Conservation (phyloP, 129 eudicot genomes). For the Smallanthus sonchifolius region DNA sequence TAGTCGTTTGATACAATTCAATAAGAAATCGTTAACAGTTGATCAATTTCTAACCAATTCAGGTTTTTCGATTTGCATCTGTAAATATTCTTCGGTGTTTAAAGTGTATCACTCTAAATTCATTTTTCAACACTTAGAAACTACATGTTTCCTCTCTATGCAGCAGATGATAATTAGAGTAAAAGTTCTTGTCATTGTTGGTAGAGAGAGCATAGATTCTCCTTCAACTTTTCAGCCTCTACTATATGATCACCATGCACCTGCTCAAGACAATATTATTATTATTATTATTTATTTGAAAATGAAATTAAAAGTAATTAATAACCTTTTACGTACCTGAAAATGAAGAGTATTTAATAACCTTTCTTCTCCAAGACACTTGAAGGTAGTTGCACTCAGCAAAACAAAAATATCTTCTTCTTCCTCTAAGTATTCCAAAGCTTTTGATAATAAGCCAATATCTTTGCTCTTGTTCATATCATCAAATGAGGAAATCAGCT, state of each 20-base stretch:
- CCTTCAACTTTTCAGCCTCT: conserved; percentile 33
- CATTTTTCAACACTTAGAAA: too few species aligned
- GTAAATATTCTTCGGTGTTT: too few species aligned
- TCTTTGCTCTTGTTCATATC: not conserved
- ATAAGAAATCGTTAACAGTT: too few species aligned
- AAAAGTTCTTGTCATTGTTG: not conserved
- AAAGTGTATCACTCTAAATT: too few species aligned
- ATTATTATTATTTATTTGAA: too few species aligned
- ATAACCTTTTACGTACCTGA: conserved; percentile 22
- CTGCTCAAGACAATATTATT: conserved; percentile 14
- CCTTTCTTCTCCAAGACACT: conserved; percentile 25
- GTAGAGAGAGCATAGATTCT: conserved; percentile 31
- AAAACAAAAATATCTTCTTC: conserved; percentile 32
- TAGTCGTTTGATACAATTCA: too few species aligned
- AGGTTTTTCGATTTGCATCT: too few species aligned
- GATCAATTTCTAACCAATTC: too few species aligned
- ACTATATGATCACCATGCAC: conserved; percentile 28
- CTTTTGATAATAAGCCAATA: conserved; percentile 8
- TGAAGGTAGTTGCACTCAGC: conserved; percentile 31
- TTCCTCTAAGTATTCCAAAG: conserved; percentile 26
- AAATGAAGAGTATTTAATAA: conserved; percentile 38
- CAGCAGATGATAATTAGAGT: too few species aligned
- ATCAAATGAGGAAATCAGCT: conserved; percentile 29
- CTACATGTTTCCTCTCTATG: too few species aligned
- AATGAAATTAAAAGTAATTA: too few species aligned